Evolutionary conservation across 179 eudicot species (phyloP), one percentile per base, ranked within the genome.

Genomic region (Silene noctiflora): DNA sequence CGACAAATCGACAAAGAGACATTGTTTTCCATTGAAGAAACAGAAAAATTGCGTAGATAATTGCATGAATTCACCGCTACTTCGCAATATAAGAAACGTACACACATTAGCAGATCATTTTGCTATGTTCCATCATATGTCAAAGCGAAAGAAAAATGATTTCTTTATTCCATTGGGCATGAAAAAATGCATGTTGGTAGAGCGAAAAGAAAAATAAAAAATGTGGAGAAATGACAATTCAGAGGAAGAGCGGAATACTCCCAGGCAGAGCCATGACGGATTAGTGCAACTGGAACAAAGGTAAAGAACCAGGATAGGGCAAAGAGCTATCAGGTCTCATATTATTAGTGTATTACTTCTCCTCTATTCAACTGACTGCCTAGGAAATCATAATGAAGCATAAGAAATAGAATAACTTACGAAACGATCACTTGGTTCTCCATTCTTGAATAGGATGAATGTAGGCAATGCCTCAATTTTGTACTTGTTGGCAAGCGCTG

Each of bases 401-500:
- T 13, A 13, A 74, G 65, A 64, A 78, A 46, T 42, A 31, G 12
- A 42, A 20, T 74, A 24, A 84, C 99, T 93, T 89, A 95, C 99
- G 85, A 95, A 89, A 74, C 97, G 99, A 68, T 91, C 99, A 72
- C 39, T 81, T 22, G 93, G 94, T 71, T 91, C 46, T 44, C 99
- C 99, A 68, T 89, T 85, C 83, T 93, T 92, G 73, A 95, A 95
- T 62, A 95, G n/a, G 69, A 95, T 89, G 85, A 95, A 93, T 60
- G 99, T 93, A 51, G 99, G 99, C 86, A 95, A 81, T 4, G 96
- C 99, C 80, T 94, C 87, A 58, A 95, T 91, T 33, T 68, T 86
- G 85, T 89, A 93, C 83, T 93, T 84, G 68, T 83, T 79, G 73
- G 96, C 99, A 75, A 95, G 76, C 78, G 61, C 59, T 78, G 97